Base-by-base conservation (phyloP, 805 yeast species). In the Sugiyamaella marilandica region DNA sequence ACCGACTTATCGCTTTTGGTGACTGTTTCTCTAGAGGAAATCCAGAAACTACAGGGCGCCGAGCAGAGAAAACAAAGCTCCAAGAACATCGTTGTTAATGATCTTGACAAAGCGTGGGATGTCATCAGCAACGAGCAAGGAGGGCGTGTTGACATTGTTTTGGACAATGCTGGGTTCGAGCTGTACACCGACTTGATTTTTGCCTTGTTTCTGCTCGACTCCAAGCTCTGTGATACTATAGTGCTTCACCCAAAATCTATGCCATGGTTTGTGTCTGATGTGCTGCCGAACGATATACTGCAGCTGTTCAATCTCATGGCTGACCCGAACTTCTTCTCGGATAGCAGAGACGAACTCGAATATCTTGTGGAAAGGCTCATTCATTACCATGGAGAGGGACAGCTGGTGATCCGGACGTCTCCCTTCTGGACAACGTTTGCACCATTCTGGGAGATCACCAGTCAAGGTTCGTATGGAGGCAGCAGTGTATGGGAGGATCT, bases 261-360 rank as follows among this genome's bases (percentile, higher is more conserved):
- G 55, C 97, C 98, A 33, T 94, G 98, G 95, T 92, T 94, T 84
- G 98, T 94, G 16, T 87, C 96, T 60, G 99, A 94, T 69, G 95
- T 94, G 8, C 82, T 90, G 82, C 80, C 87, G 29, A 83, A 82
- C 63, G 99, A 94, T 70, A 82, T 88, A 55, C 73, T 74, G 45
- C 65, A 76, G 31, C 73, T 88, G 49, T 58, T 87, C 14, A 60
- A 69, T 10, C 87, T 87, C 62, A 70, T 91, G 60, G 66, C 62
- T 26, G 79, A 84, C 60, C 60, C 73, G 5, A 46, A 64, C 5
- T 74, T 81, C 56, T 88, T 85, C 72, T 49, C 57, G 16, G 57
- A 53, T 7, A 73, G 74, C 53, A 68, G 76, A 45, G 69, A 61
- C 3, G 82, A 81, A 29, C 50, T 84, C 32, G 73, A 79, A 46